phyloP scores from a whole-genome alignment of 2,329 filamentous ascomycete genomes.

The Paecilomyces dactylethromorphus region DNA sequence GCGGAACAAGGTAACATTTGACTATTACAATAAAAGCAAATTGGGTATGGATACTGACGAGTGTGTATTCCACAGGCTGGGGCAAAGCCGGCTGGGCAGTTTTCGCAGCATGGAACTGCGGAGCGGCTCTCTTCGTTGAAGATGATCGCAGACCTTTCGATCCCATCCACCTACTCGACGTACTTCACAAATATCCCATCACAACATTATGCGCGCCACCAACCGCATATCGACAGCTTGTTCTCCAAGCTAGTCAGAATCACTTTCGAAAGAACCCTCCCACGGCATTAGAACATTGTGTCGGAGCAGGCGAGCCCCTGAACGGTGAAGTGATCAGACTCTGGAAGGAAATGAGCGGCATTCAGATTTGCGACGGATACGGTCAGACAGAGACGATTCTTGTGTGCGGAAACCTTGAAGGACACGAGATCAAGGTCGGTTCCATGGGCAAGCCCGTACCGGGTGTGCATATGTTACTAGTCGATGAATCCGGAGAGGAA shows the following conservation, averaged over 20 bases:
- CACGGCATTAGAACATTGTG: slow-evolving; percentile 26
- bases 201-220: slow-evolving; percentile 37
- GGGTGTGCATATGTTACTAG: not conserved
- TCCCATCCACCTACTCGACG: slow-evolving; percentile 20
- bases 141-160: slow-evolving; percentile 31
- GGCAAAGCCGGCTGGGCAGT: slow-evolving; percentile 38
- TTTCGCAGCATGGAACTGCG: slow-evolving; percentile 35
- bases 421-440: slow-evolving; percentile 25
- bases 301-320: slow-evolving; percentile 33
- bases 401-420: slow-evolving; percentile 33
- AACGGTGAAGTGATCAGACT: slow-evolving; percentile 33
- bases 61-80: slow-evolving; percentile 21
- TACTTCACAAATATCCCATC: slow-evolving; percentile 32
- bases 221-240: slow-evolving; percentile 31
- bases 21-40: not conserved
- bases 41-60: not conserved
- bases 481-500: not conserved
- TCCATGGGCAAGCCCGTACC: slow-evolving; percentile 25
- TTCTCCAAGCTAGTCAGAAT: slow-evolving; percentile 12
- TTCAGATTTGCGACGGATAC: slow-evolving; percentile 35
- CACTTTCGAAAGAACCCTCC: slow-evolving; percentile 21
- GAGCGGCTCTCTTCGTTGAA: slow-evolving; percentile 34
- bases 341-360: slow-evolving; percentile 28
- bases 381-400: slow-evolving; percentile 37
- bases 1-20: slow-evolving; percentile 27